Evolutionary conservation across 1,284 basidiomycete species (phyloP).

Genomic region (Cystobasidium pallidum): DNA sequence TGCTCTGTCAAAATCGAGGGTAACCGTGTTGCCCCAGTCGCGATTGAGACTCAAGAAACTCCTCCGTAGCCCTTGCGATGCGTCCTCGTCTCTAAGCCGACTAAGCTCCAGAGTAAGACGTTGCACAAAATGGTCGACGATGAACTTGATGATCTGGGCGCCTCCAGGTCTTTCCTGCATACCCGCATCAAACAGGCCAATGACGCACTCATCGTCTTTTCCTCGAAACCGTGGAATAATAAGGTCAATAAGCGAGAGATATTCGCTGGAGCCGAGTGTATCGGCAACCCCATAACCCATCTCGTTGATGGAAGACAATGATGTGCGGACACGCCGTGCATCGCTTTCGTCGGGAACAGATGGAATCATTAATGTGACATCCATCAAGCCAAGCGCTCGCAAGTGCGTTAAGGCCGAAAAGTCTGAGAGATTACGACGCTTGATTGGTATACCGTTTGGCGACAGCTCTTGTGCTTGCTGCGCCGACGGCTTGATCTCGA

Average conservation of each 20-base stretch:
- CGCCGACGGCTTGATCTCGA: slow-evolving; percentile 75
- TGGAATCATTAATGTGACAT: slow-evolving; percentile 85
- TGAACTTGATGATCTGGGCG: slow-evolving; percentile 66
- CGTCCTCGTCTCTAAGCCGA: slow-evolving; percentile 62
- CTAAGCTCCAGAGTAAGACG: slow-evolving; percentile 67
- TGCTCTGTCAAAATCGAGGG: slow-evolving; percentile 61
- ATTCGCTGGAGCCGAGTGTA: slow-evolving; percentile 76
- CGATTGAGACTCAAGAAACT: slow-evolving; percentile 85
- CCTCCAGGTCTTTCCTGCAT: slow-evolving; percentile 63
- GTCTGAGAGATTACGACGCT: slow-evolving; percentile 67
- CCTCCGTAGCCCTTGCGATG: slow-evolving; percentile 76
- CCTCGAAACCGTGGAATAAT: slow-evolving; percentile 87
- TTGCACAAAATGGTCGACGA: slow-evolving; percentile 75
- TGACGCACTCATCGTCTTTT: slow-evolving; percentile 79
- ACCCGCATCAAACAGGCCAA: slow-evolving; percentile 86
- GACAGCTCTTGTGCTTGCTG: slow-evolving; percentile 58
- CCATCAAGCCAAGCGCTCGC: slow-evolving; percentile 92
- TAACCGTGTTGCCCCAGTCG: slow-evolving; percentile 64
- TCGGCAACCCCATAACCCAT: slow-evolving; percentile 98
- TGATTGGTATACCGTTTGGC: slow-evolving; percentile 57
- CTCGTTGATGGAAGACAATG: slow-evolving; percentile 82
- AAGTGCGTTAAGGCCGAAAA: slow-evolving; percentile 83
- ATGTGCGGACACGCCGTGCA: slow-evolving; percentile 88
- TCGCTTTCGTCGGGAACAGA: slow-evolving; percentile 89
- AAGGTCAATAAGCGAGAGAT: slow-evolving; percentile 87